Base-by-base conservation (phyloP, 2,329 filamentous ascomycete species). In the Aspergillus sp. region DNA sequence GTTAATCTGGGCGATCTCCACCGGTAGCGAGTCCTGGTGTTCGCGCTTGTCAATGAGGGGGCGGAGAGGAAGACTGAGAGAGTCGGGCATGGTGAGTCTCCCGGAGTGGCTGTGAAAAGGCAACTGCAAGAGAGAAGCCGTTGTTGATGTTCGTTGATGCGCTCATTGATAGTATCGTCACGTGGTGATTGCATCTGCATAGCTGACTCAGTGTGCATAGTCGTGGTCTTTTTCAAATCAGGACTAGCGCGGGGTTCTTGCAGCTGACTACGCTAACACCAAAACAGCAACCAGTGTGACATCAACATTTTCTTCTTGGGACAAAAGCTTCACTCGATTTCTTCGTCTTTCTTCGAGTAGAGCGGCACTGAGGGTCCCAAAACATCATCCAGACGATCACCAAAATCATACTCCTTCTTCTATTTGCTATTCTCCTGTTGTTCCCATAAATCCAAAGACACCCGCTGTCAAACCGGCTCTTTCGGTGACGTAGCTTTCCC, bases 1-100 rank as follows among this genome's bases (percentile, higher is more conserved):
- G 60, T 91, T 88, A 64, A 96, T 87, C 60, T 92, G 90, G 52
- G 81, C 76, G 60, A 96, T 90, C 60, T 93, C 87, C 44, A 87
- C 82, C 51, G 82, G 78, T n/a, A 96, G 78, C 44, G 79, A 81
- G 65, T 82, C 64, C 76, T 78, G 65, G 75, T 82, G 73, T 76
- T 80, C 63, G 74, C 78, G 51, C 60, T 63, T 58, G 51, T 68
- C 61, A 7, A 58, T 49, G 4, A 64, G 83, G 40, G 87, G 82
- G 52, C 83, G 82, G 53, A 92, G 74, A 9, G 85, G 82, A 47
- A 90, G 80, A 7, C 75, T 73, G 45, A 79, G 73, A 3, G 70
- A 68, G 35, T 71, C 67, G 1, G 73, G 57, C 67, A 77, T 74
- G 41, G 54, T 62, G 40, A 6, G 5, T 32, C 22, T 45, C 26